Evolutionary conservation across 2,329 filamentous ascomycete species (phyloP).

Genomic region (Beauveria caledonica): DNA sequence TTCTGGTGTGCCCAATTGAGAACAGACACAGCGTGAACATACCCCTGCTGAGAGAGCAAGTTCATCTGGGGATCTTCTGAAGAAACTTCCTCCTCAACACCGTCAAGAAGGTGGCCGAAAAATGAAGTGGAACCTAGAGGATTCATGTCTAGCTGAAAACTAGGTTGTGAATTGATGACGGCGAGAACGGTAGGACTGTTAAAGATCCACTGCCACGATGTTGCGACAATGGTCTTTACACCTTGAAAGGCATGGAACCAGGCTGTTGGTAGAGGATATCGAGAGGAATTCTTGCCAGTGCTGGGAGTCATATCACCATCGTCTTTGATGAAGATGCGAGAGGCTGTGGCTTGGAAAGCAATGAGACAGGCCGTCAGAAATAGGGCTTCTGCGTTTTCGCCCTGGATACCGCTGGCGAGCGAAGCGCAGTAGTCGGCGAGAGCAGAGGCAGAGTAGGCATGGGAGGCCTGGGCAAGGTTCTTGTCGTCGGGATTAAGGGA

Average conservation of each 20-base stretch:
- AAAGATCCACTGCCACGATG: constrained; percentile 56
- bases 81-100: constrained; percentile 47
- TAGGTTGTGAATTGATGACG: constrained; percentile 57
- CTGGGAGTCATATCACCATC: constrained; percentile 31
- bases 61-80: constrained; percentile 24
- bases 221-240: constrained; percentile 56
- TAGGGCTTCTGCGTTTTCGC: constrained; percentile 52
- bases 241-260: constrained; percentile 63
- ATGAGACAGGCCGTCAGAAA: constrained; percentile 57
- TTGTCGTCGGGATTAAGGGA: constrained; percentile 49
- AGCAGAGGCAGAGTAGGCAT: constrained; percentile 57
- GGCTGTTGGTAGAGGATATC: constrained; percentile 51
- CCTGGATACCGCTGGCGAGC: constrained; percentile 47
- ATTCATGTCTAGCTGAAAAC: constrained; percentile 51
- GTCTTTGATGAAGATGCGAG: constrained; percentile 53
- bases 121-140: constrained; percentile 44
- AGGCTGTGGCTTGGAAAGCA: constrained; percentile 57
- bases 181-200: constrained; percentile 48
- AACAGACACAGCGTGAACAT: constrained; percentile 56
- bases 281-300: constrained; percentile 28
- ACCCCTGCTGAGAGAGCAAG: constrained; percentile 39
- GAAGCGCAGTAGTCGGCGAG: constrained; percentile 51
- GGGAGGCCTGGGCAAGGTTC: constrained; percentile 52
- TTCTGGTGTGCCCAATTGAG: constrained; percentile 59
- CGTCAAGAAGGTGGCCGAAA: constrained; percentile 52